Evolutionary conservation across 441 rosid species (phyloP), one percentile per base, ranked within the genome.

Genomic region (Gossypium davidsonii): DNA sequence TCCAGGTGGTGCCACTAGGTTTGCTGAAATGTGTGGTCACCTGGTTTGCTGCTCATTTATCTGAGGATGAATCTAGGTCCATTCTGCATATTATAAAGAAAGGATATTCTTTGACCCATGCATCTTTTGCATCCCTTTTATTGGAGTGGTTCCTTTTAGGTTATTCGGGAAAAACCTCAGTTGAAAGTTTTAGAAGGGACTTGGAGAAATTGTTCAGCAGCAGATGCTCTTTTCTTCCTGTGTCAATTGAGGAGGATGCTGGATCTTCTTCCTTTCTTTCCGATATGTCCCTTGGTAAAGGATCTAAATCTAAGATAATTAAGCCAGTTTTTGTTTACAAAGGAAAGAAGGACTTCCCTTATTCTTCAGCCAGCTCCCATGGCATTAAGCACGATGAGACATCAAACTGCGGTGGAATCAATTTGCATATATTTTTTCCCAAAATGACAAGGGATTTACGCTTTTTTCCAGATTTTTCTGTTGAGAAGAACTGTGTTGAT

Each of bases 1-100:
- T 89, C 69, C 79, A 79, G 79, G 80, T 86, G 77, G 84, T 93
- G 85, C 98, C 98, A 58, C 83, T 93, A 23, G 95, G 93, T 74
- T 77, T 90, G 78, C 82, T 91, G 10, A 83, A 88, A 75, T 89
- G 91, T 79, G 84, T 81, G 73, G 80, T 88, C 26, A 84, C 85
- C 51, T 91, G 97, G 95, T 91, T 89, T 72, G 85, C 92, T 71
- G 71, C 92, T 76, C 82, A 81, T 78, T 77, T 91, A 25, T 83
- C 92, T 53, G 89, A 83, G 82, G 84, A 80, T 62, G 93, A 86
- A 58, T 86, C 84, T 66, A 83, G 81, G 42, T 78, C 79, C 58
- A 79, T 91, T 82, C 83, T 92, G 79, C 75, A 62, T 31, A 68
- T 78, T 78, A 80, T 85, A 79, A 82, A 56, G 56, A 76, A 64